Evolutionary conservation across 1,284 basidiomycete species (phyloP).

Genomic region (Bothia castanella): DNA sequence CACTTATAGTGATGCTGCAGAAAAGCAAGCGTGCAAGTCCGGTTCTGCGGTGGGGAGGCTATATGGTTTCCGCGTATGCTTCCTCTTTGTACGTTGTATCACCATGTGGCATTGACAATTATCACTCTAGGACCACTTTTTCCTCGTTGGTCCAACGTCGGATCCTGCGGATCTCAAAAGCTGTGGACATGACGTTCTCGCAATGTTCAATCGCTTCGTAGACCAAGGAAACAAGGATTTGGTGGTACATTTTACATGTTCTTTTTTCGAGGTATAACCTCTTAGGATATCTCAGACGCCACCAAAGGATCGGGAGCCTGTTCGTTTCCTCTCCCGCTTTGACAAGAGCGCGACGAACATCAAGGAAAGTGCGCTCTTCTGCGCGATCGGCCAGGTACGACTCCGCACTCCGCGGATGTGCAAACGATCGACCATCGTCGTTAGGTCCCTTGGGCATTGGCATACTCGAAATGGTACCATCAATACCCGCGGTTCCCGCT

Average conservation of each 20-base stretch:
- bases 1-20: slow-evolving; percentile 49
- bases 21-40: slow-evolving; percentile 32
- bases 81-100: slow-evolving; percentile 30
- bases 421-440: not conserved
- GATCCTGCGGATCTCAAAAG: slow-evolving; percentile 18
- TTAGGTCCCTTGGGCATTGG: slow-evolving; percentile 49
- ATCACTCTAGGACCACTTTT: slow-evolving; percentile 24
- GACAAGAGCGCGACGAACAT: slow-evolving; percentile 57
- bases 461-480: slow-evolving; percentile 53
- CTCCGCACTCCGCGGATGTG: not conserved
- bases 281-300: slow-evolving; percentile 12
- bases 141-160: slow-evolving; percentile 18
- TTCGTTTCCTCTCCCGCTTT: slow-evolving; percentile 50
- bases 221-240: slow-evolving; percentile 24
- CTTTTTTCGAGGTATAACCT: not conserved
- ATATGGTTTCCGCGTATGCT: slow-evolving; percentile 43
- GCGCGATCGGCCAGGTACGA: slow-evolving; percentile 45
- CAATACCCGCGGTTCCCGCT: slow-evolving; percentile 48
- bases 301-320: slow-evolving; percentile 28
- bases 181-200: slow-evolving; percentile 7
- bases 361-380: slow-evolving; percentile 48
- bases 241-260: slow-evolving; percentile 5
- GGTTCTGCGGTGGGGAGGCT: slow-evolving; percentile 31
- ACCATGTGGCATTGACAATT: slow-evolving; percentile 14
- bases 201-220: slow-evolving; percentile 24